Percentiles rank a stretch among this genome's conserved stretches.
phyloP scores from a whole-genome alignment of 2,329 filamentous ascomycete genomes.

The Fusarium sacchari region DNA sequence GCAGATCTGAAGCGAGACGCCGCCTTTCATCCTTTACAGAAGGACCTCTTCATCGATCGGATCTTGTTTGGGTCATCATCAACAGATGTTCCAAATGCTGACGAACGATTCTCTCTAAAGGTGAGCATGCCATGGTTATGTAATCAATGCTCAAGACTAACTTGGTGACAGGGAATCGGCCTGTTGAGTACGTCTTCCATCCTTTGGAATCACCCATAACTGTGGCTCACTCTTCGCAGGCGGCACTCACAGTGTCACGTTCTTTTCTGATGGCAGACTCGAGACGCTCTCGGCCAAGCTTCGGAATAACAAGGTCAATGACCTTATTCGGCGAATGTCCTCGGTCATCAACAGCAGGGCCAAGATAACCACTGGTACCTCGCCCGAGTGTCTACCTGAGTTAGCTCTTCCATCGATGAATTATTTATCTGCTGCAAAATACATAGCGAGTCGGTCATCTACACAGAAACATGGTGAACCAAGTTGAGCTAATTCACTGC shows the following conservation, averaged over 20 bases:
- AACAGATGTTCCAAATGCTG: background rate
- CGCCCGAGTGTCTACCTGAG: background rate
- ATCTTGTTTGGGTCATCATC: constrained; percentile 4
- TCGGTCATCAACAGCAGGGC: constrained; percentile 22
- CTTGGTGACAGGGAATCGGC: constrained; percentile 24
- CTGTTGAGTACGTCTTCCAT: constrained; percentile 15
- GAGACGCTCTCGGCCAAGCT: constrained; percentile 32
- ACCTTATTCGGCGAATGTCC: constrained; percentile 36
- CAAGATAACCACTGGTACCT: constrained; percentile 27
- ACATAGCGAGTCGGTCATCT: constrained; percentile 13
- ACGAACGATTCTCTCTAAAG: constrained; percentile 26
- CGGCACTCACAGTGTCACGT: constrained; percentile 35
- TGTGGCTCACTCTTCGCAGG: background rate
- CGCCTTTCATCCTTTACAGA: background rate
- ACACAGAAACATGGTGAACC: fast-evolving
- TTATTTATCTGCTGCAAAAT: background rate
- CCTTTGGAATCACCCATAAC: no score
- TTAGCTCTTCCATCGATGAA: background rate
- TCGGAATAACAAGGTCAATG: constrained; percentile 33
- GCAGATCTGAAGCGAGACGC: background rate
- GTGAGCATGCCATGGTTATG: background rate
- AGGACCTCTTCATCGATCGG: constrained; percentile 28
- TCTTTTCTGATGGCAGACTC: constrained; percentile 36
- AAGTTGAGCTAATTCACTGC: fast-evolving
- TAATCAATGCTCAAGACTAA: background rate